phyloP scores from a whole-genome alignment of 2,329 filamentous ascomycete species.

The Hypoxylon sp. region DNA sequence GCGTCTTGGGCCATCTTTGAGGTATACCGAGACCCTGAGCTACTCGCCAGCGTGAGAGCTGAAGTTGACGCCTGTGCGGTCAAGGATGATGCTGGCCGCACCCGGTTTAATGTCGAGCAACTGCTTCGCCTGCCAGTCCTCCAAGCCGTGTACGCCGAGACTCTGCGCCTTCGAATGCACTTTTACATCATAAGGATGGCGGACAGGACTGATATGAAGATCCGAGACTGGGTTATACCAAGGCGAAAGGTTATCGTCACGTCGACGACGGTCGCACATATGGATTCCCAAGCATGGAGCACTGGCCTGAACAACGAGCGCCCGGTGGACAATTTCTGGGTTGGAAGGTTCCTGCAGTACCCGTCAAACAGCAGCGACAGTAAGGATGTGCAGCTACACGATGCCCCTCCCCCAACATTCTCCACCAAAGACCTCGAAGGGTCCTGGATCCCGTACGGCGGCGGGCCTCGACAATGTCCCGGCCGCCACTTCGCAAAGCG shows the following conservation, averaged over 20 bases:
- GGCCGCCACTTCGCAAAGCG: conserved; percentile 45
- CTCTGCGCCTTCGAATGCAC: conserved; percentile 42
- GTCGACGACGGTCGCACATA: conserved; percentile 42
- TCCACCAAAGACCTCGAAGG: conserved; percentile 42
- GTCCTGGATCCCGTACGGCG: conserved; percentile 44
- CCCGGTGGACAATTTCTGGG: conserved; percentile 41
- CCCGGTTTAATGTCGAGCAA: conserved; percentile 36
- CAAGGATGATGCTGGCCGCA: conserved; percentile 17
- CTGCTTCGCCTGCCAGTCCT: conserved; percentile 39
- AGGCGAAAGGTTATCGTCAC: conserved; percentile 37
- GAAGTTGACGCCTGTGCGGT: conserved; percentile 34
- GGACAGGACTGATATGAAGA: conserved; percentile 35
- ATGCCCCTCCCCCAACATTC: conserved; percentile 30
- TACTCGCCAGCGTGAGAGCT: conserved; percentile 33
- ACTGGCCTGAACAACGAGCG: conserved; percentile 36
- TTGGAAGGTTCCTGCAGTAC: conserved; percentile 38
- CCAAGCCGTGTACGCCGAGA: conserved; percentile 44
- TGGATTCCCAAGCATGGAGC: conserved; percentile 39
- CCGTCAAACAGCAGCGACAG: background rate
- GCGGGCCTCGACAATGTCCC: conserved; percentile 41
- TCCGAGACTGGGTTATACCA: conserved; percentile 39
- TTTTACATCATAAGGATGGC: conserved; percentile 44
- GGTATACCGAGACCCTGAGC: conserved; percentile 38
- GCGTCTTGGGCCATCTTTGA: conserved; percentile 40
- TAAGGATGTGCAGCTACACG: background rate